Conservation (phyloP, 2,329 filamentous ascomycete species). For the Colletotrichum liaoningense region DNA sequence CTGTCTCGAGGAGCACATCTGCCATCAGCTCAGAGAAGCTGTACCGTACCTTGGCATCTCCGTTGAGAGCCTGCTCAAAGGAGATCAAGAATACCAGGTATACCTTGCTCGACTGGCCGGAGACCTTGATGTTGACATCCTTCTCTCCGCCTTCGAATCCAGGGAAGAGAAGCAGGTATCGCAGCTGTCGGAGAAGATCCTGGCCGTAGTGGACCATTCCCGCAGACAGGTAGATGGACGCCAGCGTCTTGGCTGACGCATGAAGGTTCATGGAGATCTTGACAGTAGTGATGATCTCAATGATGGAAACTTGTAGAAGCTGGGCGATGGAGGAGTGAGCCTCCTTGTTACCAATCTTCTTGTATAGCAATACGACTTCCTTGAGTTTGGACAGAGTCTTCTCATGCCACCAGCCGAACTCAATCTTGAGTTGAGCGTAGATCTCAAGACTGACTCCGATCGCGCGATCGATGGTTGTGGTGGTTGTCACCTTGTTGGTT, state of each 20-base stretch:
- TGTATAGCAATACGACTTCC: slow-evolving; percentile 55
- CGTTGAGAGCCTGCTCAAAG: slow-evolving; percentile 54
- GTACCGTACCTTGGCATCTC: slow-evolving; percentile 44
- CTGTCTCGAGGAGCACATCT: slow-evolving; percentile 50
- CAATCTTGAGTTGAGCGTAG: slow-evolving; percentile 54
- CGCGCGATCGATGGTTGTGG: slow-evolving; percentile 51
- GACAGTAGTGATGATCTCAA: slow-evolving; percentile 51
- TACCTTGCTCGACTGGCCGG: slow-evolving; percentile 47
- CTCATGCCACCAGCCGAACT: slow-evolving; percentile 58
- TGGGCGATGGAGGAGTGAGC: slow-evolving; percentile 49
- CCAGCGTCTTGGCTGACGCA: slow-evolving; percentile 58
- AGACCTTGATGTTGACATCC: slow-evolving; percentile 49
- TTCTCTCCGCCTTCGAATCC: slow-evolving; percentile 44
- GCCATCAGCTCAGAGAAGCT: slow-evolving; percentile 55
- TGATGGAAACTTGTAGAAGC: slow-evolving; percentile 52
- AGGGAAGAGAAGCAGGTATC: slow-evolving; percentile 61
- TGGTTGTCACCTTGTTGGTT: slow-evolving; percentile 48
- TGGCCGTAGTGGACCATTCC: slow-evolving; percentile 52
- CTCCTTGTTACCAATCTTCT: slow-evolving; percentile 50
- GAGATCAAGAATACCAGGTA: slow-evolving; percentile 58
- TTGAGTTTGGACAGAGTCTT: slow-evolving; percentile 55
- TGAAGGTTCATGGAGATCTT: slow-evolving; percentile 58
- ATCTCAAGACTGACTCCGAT: slow-evolving; percentile 48
- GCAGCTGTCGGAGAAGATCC: slow-evolving; percentile 60
- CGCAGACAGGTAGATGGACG: slow-evolving; percentile 56